These are phyloP conservation scores for Cercospora zeina DNA, from an alignment of 2,329 filamentous ascomycete genomes.

Conservation along the genomic window DNA sequence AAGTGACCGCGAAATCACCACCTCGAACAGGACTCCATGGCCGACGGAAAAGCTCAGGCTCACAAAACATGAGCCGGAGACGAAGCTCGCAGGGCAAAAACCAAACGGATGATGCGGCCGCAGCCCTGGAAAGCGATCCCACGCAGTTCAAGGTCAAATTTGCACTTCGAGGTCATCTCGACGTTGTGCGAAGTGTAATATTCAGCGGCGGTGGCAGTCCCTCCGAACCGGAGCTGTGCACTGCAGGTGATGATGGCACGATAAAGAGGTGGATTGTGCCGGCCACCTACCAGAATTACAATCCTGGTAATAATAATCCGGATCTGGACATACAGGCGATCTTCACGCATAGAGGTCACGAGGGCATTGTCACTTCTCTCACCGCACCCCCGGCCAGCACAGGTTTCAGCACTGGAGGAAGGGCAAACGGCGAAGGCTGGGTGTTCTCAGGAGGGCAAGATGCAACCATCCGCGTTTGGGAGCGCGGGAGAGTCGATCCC, in stretches of 20 bases:
- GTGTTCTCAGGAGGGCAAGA: slow-evolving; percentile 98
- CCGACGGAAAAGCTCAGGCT: slow-evolving; percentile 73
- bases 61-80: slow-evolving; percentile 57
- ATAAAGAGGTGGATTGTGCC: slow-evolving; percentile 98
- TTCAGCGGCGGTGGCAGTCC: slow-evolving; percentile 96
- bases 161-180: slow-evolving; percentile 85
- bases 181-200: slow-evolving; percentile 90
- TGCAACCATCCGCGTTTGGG: slow-evolving; percentile 90
- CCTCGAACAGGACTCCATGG: slow-evolving; percentile 65
- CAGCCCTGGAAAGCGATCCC: slow-evolving; percentile 58
- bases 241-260: slow-evolving; percentile 89
- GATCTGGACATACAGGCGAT: slow-evolving; percentile 91
- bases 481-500: slow-evolving; percentile 87
- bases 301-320: slow-evolving; percentile 50
- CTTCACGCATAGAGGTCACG: slow-evolving; percentile 92
- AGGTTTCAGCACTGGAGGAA: slow-evolving; percentile 84
- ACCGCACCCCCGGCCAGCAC: slow-evolving; percentile 84
- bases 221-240: slow-evolving; percentile 95
- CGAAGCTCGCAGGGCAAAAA: slow-evolving; percentile 56
- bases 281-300: slow-evolving; percentile 63
- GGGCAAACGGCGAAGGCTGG: slow-evolving; percentile 91
- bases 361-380: slow-evolving; percentile 83
- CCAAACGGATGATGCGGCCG: slow-evolving; percentile 58
- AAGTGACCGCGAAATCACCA: slow-evolving; percentile 78
- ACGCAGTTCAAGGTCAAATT: slow-evolving; percentile 90